Base-by-base conservation (phyloP, 2,329 filamentous ascomycete genomes). In the Paramyrothecium sp. region DNA sequence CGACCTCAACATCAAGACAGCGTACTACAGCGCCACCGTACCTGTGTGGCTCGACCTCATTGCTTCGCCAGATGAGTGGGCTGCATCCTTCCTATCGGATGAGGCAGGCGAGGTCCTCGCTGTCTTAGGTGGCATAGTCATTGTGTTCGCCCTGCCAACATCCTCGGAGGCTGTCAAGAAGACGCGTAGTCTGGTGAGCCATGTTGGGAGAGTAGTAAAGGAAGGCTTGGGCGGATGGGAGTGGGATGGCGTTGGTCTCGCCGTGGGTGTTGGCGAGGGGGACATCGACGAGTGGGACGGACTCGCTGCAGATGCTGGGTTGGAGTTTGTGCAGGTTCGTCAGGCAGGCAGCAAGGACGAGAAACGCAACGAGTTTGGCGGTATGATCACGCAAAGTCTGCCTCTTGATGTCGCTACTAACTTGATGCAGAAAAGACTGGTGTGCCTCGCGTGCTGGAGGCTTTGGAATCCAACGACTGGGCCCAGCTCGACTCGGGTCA, bases 41-140 rank as follows among this genome's bases (percentile, higher is more conserved):
- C 85, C 87, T 48, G 77, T 89, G 62, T 90, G 87, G 87, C 77
- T 89, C n/a, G 87, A 90, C 65, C 76, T 87, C 50, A 77, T 87
- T 57, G 65, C 75, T 7, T 73, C 76, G 4, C 77, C 81, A 0
- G 55, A 67, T 3, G 79, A 83, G 38, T 89, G 87, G 87, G 75
- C 83, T 0, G 68, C 69, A 2, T 81, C 82, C 0, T 89, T 89
- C 63, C 77, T 88, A 1, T 79, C 81, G 0, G 71, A 78, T 0
- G 87, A 89, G 65, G 87, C 87, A 0, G 75, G 74, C 56, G 86
- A 89, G 67, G 87, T 90, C 0, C 79, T 89, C 3, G 66, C 67
- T 0, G 86, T 82, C 1, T 73, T 90, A 10, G 87, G 86, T 19
- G 85, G 81, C 0, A 67, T 89, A n/a, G 71, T 89, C 10, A 61